Conservation (phyloP, 768 basidiomycete genomes). For the Candolleomyces efflorescens region DNA sequence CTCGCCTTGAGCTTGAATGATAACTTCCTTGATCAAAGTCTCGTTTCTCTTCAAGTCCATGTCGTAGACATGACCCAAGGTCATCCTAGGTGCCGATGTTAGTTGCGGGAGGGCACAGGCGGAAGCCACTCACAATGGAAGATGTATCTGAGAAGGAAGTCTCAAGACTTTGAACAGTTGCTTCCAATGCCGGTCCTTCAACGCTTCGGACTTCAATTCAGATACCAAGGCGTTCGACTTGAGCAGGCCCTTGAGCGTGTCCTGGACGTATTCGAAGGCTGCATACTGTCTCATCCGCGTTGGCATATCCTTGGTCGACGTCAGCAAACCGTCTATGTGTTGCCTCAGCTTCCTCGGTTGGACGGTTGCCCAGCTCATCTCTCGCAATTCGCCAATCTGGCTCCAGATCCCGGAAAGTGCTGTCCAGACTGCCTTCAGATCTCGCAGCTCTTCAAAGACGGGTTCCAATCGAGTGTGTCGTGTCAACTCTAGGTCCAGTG, state of each 20-base stretch:
- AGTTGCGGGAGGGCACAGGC: constrained; percentile 5
- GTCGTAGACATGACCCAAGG: constrained; percentile 94
- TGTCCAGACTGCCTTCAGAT: constrained; percentile 98
- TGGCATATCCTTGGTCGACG: constrained; percentile 98
- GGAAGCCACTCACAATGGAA: constrained; percentile 54
- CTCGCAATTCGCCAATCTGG: constrained; percentile 84
- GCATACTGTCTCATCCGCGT: constrained; percentile 98
- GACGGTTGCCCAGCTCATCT: constrained; percentile 86
- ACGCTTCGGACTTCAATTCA: constrained; percentile 93
- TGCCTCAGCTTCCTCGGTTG: constrained; percentile 94
- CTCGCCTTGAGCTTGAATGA: constrained; percentile 97
- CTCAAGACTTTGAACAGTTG: constrained; percentile 89
- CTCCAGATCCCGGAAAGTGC: constrained; percentile 97
- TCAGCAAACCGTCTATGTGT: constrained; percentile 85
- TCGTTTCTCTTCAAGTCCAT: constrained; percentile 96
- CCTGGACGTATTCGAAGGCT: constrained; percentile 97
- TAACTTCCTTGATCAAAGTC: constrained; percentile 85
- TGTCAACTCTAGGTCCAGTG: constrained; percentile 87
- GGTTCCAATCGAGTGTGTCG: constrained; percentile 90
- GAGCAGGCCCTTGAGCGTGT: constrained; percentile 76
- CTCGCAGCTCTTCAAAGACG: constrained; percentile 90
- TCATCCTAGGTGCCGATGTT: constrained; percentile 57
- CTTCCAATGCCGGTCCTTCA: constrained; percentile 98
- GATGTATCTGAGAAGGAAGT: constrained; percentile 68
- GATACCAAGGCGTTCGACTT: constrained; percentile 89